phyloP scores from a whole-genome alignment of 208 protist species.

The Leishmania martiniquensis region DNA sequence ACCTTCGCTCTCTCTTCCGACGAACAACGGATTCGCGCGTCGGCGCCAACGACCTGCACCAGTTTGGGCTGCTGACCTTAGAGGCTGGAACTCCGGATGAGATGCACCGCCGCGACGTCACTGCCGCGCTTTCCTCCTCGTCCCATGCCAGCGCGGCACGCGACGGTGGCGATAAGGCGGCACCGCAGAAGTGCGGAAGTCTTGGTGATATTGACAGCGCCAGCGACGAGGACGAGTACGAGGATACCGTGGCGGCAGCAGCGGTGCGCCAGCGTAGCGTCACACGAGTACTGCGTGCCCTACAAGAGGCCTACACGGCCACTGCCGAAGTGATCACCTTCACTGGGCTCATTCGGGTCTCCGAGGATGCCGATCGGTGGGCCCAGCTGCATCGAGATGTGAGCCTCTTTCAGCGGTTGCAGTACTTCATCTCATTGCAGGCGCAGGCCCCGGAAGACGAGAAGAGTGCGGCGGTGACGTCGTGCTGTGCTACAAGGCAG shows the following conservation, averaged over 20 bases:
- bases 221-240: slow-evolving; percentile 26
- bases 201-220: slow-evolving; percentile 23
- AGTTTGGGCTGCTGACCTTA: slow-evolving; percentile 64
- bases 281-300: slow-evolving; percentile 45
- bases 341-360: slow-evolving; percentile 42
- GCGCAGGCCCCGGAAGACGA: background rate
- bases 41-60: slow-evolving; percentile 60
- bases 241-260: slow-evolving; percentile 12
- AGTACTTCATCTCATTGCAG: slow-evolving; percentile 45
- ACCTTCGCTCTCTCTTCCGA: slow-evolving; percentile 72
- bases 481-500: background rate
- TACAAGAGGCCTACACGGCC: slow-evolving; percentile 61
- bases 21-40: slow-evolving; percentile 57
- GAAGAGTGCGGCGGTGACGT: background rate
- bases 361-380: slow-evolving; percentile 43
- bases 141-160: background rate
- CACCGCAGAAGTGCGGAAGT: background rate
- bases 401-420: slow-evolving; percentile 58
- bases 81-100: slow-evolving; percentile 48
- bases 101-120: slow-evolving; percentile 48
- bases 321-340: slow-evolving; percentile 66
- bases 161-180: slow-evolving; percentile 2
- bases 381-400: slow-evolving; percentile 39
- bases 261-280: slow-evolving; percentile 59
- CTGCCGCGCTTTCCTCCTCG: slow-evolving; percentile 2